Percentiles rank a stretch among this genome's conserved stretches.
phyloP scores from a whole-genome alignment of 2,329 filamentous ascomycete genomes.

The Zopfia rhizophila region DNA sequence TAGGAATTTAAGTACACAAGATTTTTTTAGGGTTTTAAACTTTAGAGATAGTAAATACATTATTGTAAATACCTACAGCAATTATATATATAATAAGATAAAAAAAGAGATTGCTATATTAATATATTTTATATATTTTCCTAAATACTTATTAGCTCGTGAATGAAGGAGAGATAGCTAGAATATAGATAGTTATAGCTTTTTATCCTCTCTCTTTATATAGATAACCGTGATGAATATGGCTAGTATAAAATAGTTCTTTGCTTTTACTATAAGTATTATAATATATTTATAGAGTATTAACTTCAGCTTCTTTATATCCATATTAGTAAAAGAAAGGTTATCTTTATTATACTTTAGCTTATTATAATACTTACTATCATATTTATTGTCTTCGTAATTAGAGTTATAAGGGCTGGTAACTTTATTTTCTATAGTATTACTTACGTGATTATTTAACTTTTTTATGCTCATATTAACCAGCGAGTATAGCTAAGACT shows the following conservation, averaged over 20 bases:
- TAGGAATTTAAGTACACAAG: constrained; percentile 1
- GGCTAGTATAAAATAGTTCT: neutral
- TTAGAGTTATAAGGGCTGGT: constrained; percentile 3
- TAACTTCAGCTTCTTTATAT: constrained; percentile 3
- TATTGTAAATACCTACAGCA: neutral
- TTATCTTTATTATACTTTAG: constrained; percentile 1
- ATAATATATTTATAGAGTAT: constrained; percentile 3
- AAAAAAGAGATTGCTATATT: constrained; percentile 4
- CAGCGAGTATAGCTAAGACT: neutral
- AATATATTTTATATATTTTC: constrained; percentile 4
- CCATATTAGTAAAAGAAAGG: neutral
- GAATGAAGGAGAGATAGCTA: neutral
- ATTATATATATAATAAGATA: constrained; percentile 5
- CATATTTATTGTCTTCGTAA: neutral
- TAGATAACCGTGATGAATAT: constrained; percentile 6
- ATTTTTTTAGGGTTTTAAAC: constrained; percentile 1
- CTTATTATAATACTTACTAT: neutral
- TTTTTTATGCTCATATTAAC: constrained; percentile 2
- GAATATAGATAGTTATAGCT: constrained; percentile 4
- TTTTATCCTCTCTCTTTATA: constrained; percentile 9
- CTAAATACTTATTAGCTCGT: constrained; percentile 1
- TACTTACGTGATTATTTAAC: constrained; percentile 1
- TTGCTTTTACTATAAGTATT: constrained; percentile 1
- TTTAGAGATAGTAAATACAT: neutral
- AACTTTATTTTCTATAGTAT: neutral